Conservation (phyloP, 202 grass and related monocot species). For the Panicum virgatum region DNA sequence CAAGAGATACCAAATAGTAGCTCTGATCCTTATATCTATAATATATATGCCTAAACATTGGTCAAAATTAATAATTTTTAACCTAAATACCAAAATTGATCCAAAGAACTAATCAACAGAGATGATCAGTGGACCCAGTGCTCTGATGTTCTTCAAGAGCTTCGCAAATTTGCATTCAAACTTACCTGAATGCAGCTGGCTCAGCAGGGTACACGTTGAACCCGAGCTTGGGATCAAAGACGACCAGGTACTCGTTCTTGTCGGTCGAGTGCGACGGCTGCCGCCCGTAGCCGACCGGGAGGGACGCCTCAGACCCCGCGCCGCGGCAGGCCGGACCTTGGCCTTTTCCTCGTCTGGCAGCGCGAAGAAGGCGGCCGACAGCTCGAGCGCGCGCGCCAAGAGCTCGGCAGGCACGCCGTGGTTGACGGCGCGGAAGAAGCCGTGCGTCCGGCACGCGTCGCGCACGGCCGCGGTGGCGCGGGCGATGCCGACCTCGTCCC, state of each 20-base stretch:
- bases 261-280: conserved; percentile 54
- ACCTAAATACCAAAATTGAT: too few species aligned
- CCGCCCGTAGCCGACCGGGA: conserved; percentile 50
- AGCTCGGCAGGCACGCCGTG: conserved; percentile 50
- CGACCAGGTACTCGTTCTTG: conserved; percentile 69
- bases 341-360: conserved; percentile 54
- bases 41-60: not conserved
- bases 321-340: conserved; percentile 28
- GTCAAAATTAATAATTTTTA: not conserved
- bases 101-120: not conserved
- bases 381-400: conserved; percentile 45
- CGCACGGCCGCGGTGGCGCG: conserved; percentile 39
- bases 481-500: not conserved
- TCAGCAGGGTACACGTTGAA: conserved; percentile 46
- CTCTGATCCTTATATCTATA: too few species aligned
- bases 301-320: conserved; percentile 11
- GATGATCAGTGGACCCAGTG: not conserved
- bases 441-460: conserved; percentile 44
- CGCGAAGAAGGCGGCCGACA: conserved; percentile 47
- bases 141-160: not conserved
- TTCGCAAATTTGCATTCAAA: not conserved
- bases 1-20: too few species aligned
- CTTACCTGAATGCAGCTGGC: conserved; percentile 53
- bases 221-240: conserved; percentile 42
- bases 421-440: conserved; percentile 73